A percentile compares a stretch with the other conserved stretches of the same genome.
Evolutionary conservation across 192 early-diverging fungal genomes (phyloP).

Genomic region (Coemansia sp.): DNA sequence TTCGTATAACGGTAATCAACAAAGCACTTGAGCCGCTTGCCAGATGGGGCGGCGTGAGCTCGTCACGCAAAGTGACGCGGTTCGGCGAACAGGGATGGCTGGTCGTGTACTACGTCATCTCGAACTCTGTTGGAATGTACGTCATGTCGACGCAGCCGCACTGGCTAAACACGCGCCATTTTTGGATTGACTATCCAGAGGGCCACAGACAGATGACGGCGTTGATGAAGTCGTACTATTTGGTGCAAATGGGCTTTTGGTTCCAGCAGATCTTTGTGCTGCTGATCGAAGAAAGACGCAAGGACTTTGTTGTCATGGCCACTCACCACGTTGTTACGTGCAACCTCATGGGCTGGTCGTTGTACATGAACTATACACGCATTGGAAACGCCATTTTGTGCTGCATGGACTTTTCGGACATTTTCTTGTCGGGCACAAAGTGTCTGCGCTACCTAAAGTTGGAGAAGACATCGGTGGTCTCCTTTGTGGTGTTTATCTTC

Average conservation of each 20-base stretch:
- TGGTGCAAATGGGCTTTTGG: slow-evolving; percentile 77
- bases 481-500: slow-evolving; percentile 68
- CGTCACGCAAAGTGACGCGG: slow-evolving; percentile 48
- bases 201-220: slow-evolving; percentile 57
- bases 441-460: slow-evolving; percentile 71
- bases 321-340: slow-evolving; percentile 78
- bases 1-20: slow-evolving; percentile 56
- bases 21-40: slow-evolving; percentile 41
- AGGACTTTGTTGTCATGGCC: slow-evolving; percentile 71
- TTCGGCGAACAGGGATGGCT: slow-evolving; percentile 76
- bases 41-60: slow-evolving; percentile 32
- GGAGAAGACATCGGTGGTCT: slow-evolving; percentile 56
- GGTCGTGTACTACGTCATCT: slow-evolving; percentile 63
- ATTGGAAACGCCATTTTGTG: slow-evolving; percentile 78
- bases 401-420: slow-evolving; percentile 78
- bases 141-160: slow-evolving; percentile 67
- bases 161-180: slow-evolving; percentile 70
- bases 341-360: slow-evolving; percentile 62
- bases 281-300: slow-evolving; percentile 70
- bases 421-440: slow-evolving; percentile 76
- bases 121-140: slow-evolving; percentile 64
- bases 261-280: slow-evolving; percentile 76
- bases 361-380: slow-evolving; percentile 68
- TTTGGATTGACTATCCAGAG: slow-evolving; percentile 69
- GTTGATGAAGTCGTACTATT: slow-evolving; percentile 70